Percentiles rank a stretch among this genome's conserved stretches.
Evolutionary conservation across 2,329 filamentous ascomycete species (phyloP).

Genomic region (Fusarium mexicanum): DNA sequence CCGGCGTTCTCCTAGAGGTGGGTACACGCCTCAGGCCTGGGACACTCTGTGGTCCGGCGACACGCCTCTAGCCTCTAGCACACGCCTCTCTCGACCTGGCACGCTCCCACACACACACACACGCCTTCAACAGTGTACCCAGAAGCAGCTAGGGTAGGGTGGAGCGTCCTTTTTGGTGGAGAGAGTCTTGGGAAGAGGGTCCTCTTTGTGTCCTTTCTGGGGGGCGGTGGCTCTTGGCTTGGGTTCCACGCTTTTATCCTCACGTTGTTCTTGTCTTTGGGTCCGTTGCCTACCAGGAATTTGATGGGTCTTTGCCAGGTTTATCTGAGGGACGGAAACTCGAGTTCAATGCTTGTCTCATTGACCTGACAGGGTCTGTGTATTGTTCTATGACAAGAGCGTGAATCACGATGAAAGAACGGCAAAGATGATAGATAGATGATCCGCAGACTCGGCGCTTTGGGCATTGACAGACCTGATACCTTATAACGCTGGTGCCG

Average conservation of each 20-base stretch:
- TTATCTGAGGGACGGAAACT: conserved; percentile 21
- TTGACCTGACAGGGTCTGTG: conserved; percentile 14
- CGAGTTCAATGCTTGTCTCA: conserved; percentile 33
- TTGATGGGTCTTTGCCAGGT: conserved; percentile 25
- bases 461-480: conserved; percentile 11
- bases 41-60: conserved; percentile 11
- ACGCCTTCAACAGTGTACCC: conserved; percentile 25
- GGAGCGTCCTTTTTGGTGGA: conserved; percentile 33
- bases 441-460: conserved; percentile 16
- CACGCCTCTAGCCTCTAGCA: conserved; percentile 16
- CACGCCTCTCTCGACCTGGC: conserved; percentile 29
- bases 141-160: conserved; percentile 28
- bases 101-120: conserved; percentile 29
- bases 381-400: conserved; percentile 15
- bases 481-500: conserved; percentile 13
- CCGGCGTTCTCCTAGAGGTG: conserved; percentile 42
- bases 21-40: conserved; percentile 18
- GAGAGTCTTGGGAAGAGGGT: conserved; percentile 29
- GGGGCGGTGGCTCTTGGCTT: conserved; percentile 20
- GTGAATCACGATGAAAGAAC: conserved; percentile 32
- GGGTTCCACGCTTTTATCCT: conserved; percentile 11
- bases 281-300: conserved; percentile 33
- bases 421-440: conserved; percentile 2
- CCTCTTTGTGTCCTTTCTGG: conserved; percentile 33
- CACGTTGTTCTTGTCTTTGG: conserved; percentile 33